Evolutionary conservation across 371 early-diverging fungal genomes (phyloP).

Genomic region (Rhizopus sp.): DNA sequence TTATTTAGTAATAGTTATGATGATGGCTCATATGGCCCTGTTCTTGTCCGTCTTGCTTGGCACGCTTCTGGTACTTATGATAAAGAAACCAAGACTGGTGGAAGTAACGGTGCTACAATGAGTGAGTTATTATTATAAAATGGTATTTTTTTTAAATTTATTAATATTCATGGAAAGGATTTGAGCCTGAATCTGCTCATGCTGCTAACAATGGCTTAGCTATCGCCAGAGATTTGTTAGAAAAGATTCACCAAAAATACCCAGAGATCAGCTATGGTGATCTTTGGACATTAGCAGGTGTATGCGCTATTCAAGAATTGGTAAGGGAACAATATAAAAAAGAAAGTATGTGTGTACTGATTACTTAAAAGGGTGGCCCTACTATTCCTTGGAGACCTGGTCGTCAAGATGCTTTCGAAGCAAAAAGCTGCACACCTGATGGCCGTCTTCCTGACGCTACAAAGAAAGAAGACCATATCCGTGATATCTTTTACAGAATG

Average conservation of each 20-base stretch:
- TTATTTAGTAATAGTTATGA: slow-evolving; percentile 62
- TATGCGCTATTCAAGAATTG: slow-evolving; percentile 87
- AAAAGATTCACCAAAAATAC: slow-evolving; percentile 83
- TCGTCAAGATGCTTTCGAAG: slow-evolving; percentile 63
- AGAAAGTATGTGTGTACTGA: neutral
- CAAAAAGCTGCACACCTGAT: slow-evolving; percentile 71
- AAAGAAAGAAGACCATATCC: slow-evolving; percentile 72
- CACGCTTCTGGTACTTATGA: slow-evolving; percentile 94
- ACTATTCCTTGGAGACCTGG: slow-evolving; percentile 89
- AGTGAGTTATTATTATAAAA: slow-evolving; percentile 33
- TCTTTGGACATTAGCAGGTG: slow-evolving; percentile 94
- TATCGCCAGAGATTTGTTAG: slow-evolving; percentile 79
- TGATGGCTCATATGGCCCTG: slow-evolving; percentile 90
- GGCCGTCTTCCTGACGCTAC: slow-evolving; percentile 93
- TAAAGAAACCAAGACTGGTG: slow-evolving; percentile 79
- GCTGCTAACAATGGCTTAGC: slow-evolving; percentile 90
- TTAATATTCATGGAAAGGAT: slow-evolving; percentile 39
- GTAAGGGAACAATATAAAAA: slow-evolving; percentile 32
- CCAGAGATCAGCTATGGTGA: slow-evolving; percentile 89
- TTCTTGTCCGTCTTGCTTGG: slow-evolving; percentile 92
- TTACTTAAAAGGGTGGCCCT: slow-evolving; percentile 70
- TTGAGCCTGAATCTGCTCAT: slow-evolving; percentile 70
- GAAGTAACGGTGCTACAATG: slow-evolving; percentile 93
- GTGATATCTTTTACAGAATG: slow-evolving; percentile 92
- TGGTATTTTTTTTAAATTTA: neutral